Evolutionary conservation across 192 early-diverging fungal species (phyloP).

Genomic region (Kappamyces sp.): DNA sequence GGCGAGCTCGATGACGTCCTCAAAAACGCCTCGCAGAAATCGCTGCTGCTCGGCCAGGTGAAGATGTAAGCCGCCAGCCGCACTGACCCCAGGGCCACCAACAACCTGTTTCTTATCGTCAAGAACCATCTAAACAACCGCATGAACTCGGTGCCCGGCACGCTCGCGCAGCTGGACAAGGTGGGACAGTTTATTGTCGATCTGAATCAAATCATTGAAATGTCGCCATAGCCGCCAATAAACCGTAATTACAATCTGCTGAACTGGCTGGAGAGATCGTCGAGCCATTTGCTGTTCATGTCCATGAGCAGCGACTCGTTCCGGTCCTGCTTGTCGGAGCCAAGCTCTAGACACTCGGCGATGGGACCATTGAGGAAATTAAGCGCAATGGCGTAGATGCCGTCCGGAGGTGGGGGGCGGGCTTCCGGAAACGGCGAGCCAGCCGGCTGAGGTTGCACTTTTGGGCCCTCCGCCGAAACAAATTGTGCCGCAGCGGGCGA

Average conservation of each 20-base stretch:
- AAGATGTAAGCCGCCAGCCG: constrained; percentile 40
- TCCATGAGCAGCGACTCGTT: too few relatives aligned
- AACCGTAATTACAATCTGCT: constrained; percentile 2
- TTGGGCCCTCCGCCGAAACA: too few relatives aligned
- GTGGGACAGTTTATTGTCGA: constrained; percentile 54
- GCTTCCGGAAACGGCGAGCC: too few relatives aligned
- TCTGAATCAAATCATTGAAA: constrained; percentile 16
- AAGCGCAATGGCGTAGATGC: constrained; percentile 11
- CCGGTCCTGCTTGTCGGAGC: not conserved
- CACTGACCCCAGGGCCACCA: constrained; percentile 41
- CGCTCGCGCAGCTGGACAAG: constrained; percentile 50
- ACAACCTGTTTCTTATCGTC: constrained; percentile 55
- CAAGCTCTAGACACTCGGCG: constrained; percentile 1
- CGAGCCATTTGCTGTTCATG: too few relatives aligned
- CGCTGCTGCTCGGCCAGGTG: constrained; percentile 52
- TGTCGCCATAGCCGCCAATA: not conserved
- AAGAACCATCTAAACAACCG: constrained; percentile 54
- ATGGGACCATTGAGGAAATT: constrained; percentile 7
- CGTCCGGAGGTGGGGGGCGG: constrained; percentile 6
- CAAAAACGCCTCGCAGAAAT: constrained; percentile 50
- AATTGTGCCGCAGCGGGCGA: too few relatives aligned
- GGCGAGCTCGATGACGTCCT: constrained; percentile 46
- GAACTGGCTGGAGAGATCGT: not conserved
- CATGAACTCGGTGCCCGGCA: constrained; percentile 35
- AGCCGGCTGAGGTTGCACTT: too few relatives aligned